Evolutionary conservation across 345 rosid genomes (phyloP).

Genomic region (Citrus sinensis): DVS_A1.0 CM039162.1:1343001-1343500

Average conservation of each 20-base stretch:
- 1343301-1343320: neutral
- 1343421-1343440: constrained; percentile 5
- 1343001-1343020: neutral
- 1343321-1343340: neutral
- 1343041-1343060: neutral
- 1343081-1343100: neutral
- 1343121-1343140: neutral
- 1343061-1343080: neutral
- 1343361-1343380: neutral
- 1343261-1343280: no score
- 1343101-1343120: neutral
- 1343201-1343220: neutral
- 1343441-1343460: constrained; percentile 23
- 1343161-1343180: neutral
- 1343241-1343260: no score
- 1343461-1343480: neutral
- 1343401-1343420: neutral
- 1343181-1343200: neutral
- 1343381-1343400: neutral
- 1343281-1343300: neutral
- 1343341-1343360: constrained; percentile 19
- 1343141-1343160: neutral
- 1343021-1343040: neutral
- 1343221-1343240: neutral
- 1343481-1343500: constrained; percentile 6